Base-by-base conservation (phyloP, 202 grass and related monocot species). In the Carex sylvatica region DNA sequence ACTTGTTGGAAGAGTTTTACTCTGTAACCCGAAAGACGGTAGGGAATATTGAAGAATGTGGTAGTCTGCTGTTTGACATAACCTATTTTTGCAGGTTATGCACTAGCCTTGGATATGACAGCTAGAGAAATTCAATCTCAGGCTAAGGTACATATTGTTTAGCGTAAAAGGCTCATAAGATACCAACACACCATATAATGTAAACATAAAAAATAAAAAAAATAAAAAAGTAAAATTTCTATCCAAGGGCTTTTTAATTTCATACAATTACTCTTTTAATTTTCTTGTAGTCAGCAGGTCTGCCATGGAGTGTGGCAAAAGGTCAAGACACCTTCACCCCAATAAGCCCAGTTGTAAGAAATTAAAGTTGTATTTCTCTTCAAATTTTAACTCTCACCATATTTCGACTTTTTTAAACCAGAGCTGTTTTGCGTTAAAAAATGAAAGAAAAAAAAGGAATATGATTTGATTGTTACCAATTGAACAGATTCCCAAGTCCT, bases 21-120 rank as follows among this genome's bases (percentile, higher is more conserved):
- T 36, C 14, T 28, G 30, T 54, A 75, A 49, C 23, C 22, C 9
- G 10, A 52, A 49, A 53, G 28, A 49, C 30, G 64, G 26, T 3
- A 63, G 2, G 14, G 24, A 36, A 82, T 42, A 67, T 44, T 67
- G 55, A 59, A 69, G 46, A 68, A 55, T 65, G 58, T 6, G 60
- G 10, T 28, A 80, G 28, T 61, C 33, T 19, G 53, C 38, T 28
- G 28, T 78, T 55, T 88, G n/a, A 74, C 13, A 82, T 47, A 59
- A 67, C 3, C 59, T 22, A 3, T 84, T 77, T 26, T 33, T 86
- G 74, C 79, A 95, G 96, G 96, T 76, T 99, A 99, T 87, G 96
- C 96, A 24, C 89, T 99, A 79, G 96, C 93, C 80, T 90, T 95
- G 91, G 96, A 99, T 85, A 98, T 98, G 96, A 95, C 96, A 66